phyloP scores from a whole-genome alignment of 805 yeast genomes.

The Wickerhamiella bombiphila region DNA sequence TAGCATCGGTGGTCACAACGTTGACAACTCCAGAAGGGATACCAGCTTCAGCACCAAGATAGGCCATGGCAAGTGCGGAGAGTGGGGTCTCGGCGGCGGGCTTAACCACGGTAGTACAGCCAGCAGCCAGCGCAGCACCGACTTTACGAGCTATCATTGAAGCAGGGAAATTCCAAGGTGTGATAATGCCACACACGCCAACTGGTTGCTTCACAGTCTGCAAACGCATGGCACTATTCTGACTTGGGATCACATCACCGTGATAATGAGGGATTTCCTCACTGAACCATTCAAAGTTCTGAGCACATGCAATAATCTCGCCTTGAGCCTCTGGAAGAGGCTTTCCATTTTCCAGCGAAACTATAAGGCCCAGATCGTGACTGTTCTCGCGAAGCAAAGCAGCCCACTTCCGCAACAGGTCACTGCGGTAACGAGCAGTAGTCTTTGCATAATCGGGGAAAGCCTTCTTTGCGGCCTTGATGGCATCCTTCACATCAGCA shows the following conservation, averaged over 20 bases:
- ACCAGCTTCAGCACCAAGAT: constrained; percentile 50
- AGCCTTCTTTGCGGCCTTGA: constrained; percentile 38
- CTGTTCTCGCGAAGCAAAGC: constrained; percentile 40
- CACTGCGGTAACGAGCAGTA: constrained; percentile 42
- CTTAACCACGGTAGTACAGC: constrained; percentile 62
- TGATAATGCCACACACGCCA: constrained; percentile 64
- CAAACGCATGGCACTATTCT: constrained; percentile 33
- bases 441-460: constrained; percentile 39
- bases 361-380: constrained; percentile 49
- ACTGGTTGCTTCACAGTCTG: constrained; percentile 56
- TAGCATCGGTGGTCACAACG: constrained; percentile 33
- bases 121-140: constrained; percentile 69
- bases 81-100: constrained; percentile 69
- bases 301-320: constrained; percentile 50
- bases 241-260: constrained; percentile 54
- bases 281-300: constrained; percentile 81
- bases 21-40: constrained; percentile 58
- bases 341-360: constrained; percentile 64
- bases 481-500: constrained; percentile 39
- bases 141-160: constrained; percentile 65
- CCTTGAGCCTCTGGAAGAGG: constrained; percentile 57
- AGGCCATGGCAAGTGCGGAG: constrained; percentile 53
- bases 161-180: constrained; percentile 78
- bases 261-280: constrained; percentile 55
- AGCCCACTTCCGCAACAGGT: constrained; percentile 37